Base-by-base conservation (phyloP, 176 grass and related monocot genomes). In the Triticum monococcum region DNA sequence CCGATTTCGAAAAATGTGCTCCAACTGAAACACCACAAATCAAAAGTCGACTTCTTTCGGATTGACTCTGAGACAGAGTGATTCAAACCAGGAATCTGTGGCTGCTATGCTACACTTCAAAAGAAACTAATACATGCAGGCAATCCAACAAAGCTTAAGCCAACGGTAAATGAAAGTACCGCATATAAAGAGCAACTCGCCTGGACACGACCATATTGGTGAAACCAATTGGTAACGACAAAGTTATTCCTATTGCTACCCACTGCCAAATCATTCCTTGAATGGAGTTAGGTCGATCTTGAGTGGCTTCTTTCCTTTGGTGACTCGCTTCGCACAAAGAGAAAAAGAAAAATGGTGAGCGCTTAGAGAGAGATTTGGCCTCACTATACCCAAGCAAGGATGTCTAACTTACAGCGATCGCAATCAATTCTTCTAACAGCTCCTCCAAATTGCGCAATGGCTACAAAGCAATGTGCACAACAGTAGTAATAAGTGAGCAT, bases 391-490 rank as follows among this genome's bases (percentile, higher is more conserved):
- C 5, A 81, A 36, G 24, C 8, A 75, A 78, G 67, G 54, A 79
- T n/a, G 4, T 60, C 16, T 62, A 83, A 86, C 96, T 77, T 98
- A 96, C 96, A 81, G 93, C 88, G 31, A 98, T 98, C 1, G 91
- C 93, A 18, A 98, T 94, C 78, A 98, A 59, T 88, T 98, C 96
- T 62, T 94, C 91, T 10, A 98, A 81, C 54, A 98, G 79, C 72
- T 96, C 96, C 70, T 96, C 93, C 88, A 98, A 92, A 89, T 96
- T 89, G 86, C 79, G 68, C 25, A 96, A 88, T 46, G 96, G 96
- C 96, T 98, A 78, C 36, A 59, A 46, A 81, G 12, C 40, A 23
- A 30, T 73, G n/a, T 68, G 26, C 61, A 84, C 23, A 84, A 17
- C 62, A 18, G 79, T 54, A 50, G 28, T n/a, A 84, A 45, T n/a